Conservation (phyloP, 2,329 filamentous ascomycete genomes). For the Colletotrichum graminicola region DNA sequence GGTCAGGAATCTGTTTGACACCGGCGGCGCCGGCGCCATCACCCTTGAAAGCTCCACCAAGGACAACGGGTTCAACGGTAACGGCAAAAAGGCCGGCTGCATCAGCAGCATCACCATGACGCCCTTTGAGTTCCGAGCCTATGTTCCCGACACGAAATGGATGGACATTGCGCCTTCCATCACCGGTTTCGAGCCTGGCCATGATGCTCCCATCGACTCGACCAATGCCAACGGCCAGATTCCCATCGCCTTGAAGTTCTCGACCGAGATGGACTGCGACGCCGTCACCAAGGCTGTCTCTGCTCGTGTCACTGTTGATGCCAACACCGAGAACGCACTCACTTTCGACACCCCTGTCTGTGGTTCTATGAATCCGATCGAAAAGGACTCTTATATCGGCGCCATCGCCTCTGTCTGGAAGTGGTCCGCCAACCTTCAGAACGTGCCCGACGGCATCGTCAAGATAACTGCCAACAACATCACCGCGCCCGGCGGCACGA, state of each 20-base stretch:
- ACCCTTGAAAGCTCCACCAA: slow-evolving; percentile 60
- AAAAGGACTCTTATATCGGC: slow-evolving; percentile 59
- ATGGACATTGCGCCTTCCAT: slow-evolving; percentile 61
- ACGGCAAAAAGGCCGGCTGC: slow-evolving; percentile 66
- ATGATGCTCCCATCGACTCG: slow-evolving; percentile 69
- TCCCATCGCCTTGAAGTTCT: slow-evolving; percentile 68
- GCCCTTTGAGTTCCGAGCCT: slow-evolving; percentile 70
- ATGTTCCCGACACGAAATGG: slow-evolving; percentile 58
- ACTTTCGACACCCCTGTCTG: slow-evolving; percentile 61
- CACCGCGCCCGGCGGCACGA: slow-evolving; percentile 55
- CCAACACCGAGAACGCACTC: slow-evolving; percentile 57
- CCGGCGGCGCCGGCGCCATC: slow-evolving; percentile 69
- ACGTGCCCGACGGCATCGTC: slow-evolving; percentile 72
- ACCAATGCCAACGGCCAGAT: slow-evolving; percentile 57
- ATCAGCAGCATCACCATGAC: slow-evolving; percentile 63
- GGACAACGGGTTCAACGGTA: slow-evolving; percentile 61
- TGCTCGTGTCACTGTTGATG: slow-evolving; percentile 65
- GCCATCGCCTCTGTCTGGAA: slow-evolving; percentile 66
- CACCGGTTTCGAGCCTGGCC: slow-evolving; percentile 70
- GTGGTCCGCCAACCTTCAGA: slow-evolving; percentile 63
- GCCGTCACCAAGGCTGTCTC: slow-evolving; percentile 62
- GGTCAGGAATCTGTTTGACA: slow-evolving; percentile 74
- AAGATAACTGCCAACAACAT: slow-evolving; percentile 68
- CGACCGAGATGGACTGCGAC: slow-evolving; percentile 71
- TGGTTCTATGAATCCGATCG: slow-evolving; percentile 50